Percentiles rank a stretch among this genome's conserved stretches.
These are phyloP conservation scores for Pichia sorboxylosa DNA, from an alignment of 1,139 yeast genomes.

Conservation along the genomic window DNA sequence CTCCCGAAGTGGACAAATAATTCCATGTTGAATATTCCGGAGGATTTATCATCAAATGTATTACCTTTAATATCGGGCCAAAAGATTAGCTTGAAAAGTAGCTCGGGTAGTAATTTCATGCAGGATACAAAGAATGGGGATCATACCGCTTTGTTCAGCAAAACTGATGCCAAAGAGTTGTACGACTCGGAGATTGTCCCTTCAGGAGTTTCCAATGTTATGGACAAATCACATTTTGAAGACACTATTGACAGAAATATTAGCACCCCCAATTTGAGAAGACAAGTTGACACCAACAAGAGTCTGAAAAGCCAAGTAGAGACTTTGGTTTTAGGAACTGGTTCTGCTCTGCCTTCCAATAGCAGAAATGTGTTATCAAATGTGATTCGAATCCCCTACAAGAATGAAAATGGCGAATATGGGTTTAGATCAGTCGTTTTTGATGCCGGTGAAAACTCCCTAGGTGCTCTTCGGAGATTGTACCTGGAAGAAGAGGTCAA, in stretches of 20 bases:
- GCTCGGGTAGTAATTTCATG: conserved; percentile 6
- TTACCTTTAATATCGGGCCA: conserved; percentile 22
- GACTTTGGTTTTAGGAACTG: conserved; percentile 78
- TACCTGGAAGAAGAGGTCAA: conserved; percentile 36
- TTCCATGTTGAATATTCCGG: conserved; percentile 12
- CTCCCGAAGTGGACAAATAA: conserved; percentile 22
- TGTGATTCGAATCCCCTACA: conserved; percentile 54
- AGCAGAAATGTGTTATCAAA: conserved; percentile 79
- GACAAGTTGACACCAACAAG: conserved; percentile 4
- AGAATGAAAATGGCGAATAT: conserved; percentile 17
- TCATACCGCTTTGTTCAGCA: conserved; percentile 1
- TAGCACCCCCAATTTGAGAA: conserved; percentile 1
- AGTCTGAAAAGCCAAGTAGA: conserved; percentile 48
- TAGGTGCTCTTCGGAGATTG: conserved; percentile 59
- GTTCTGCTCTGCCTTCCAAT: conserved; percentile 81
- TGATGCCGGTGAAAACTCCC: conserved; percentile 92
- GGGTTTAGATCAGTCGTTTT: conserved; percentile 41
- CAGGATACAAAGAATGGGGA: conserved; percentile 6
- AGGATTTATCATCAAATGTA: conserved; percentile 8
- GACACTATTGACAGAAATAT: conserved; percentile 4
- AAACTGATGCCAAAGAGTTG: conserved; percentile 18
- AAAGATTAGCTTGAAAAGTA: conserved; percentile 10
- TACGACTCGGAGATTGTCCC: conserved; percentile 32
- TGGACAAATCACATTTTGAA: conserved; percentile 8
- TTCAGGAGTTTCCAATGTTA: conserved; percentile 5